Evolutionary conservation across 768 basidiomycete genomes (phyloP), one percentile per base, ranked within the genome.

Genomic region (Phlebiopsis gigantea): DNA sequence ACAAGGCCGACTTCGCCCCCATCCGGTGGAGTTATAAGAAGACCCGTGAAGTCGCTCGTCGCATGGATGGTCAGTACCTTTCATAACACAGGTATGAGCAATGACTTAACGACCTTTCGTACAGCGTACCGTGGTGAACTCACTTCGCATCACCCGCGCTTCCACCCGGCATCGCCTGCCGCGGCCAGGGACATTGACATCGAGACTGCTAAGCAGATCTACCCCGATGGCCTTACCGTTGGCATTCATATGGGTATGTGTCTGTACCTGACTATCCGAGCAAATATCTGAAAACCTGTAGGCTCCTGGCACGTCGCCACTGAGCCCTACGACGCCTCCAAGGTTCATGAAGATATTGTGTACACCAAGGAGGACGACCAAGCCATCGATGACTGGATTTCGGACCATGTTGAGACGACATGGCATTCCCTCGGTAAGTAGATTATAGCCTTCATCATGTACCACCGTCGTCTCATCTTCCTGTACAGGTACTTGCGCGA

Each of bases 1-100:
- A 87, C 75, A 85, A 85, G 74, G 85, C 85, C 26, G 86, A 87
- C 72, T 85, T 86, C 63, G 84, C 84, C 22, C 86, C 86, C 14
- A 82, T 87, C 62, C 81, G 84, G 31, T 87, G 86, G 86, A 82
- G 82, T 66, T 87, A 87, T 75, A 87, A 87, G 81, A 83, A 82
- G 76, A 84, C 83, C 15, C 81, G 86, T 61, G 85, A 87, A 63
- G 72, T 87, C 22, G 86, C 85, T 22, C 77, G 85, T 62, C 74
- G 85, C 61, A 87, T 87, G 86, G 85, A 87, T 58, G 76, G 82
- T 83, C 62, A 57, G 74, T 46, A 26, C 2, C 17, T 22, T 14
- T 43, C 4, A 10, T 15, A 17, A 7, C 25, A 28, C 21, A 7
- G 25, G 7, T 19, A 25, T n/a, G 4, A 12, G 8, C 47, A 15